Evolutionary conservation across 805 yeast genomes (phyloP).

Genomic region (Ogataea pini): DNA sequence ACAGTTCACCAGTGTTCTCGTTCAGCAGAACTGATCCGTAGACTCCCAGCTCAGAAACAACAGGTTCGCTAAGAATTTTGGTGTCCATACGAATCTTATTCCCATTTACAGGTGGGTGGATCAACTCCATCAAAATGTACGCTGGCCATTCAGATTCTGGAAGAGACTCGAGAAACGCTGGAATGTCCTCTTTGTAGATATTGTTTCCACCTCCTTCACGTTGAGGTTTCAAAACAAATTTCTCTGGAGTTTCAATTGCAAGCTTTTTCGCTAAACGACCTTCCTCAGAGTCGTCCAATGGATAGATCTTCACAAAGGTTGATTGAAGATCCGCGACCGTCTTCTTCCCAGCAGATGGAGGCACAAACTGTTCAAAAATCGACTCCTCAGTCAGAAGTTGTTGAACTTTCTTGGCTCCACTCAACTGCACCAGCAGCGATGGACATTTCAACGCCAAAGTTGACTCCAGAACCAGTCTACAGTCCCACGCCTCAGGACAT

Average conservation of each 20-base stretch:
- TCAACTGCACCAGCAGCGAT: conserved; percentile 78
- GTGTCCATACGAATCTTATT: conserved; percentile 75
- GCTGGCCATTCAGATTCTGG: conserved; percentile 82
- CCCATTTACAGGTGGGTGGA: conserved; percentile 67
- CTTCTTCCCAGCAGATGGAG: not conserved
- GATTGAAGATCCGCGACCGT: conserved; percentile 36
- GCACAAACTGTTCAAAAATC: conserved; percentile 49
- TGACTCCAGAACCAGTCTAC: conserved; percentile 70
- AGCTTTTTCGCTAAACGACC: conserved; percentile 65
- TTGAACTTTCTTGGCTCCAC: conserved; percentile 94
- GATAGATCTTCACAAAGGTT: conserved; percentile 86
- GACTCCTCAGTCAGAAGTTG: conserved; percentile 70
- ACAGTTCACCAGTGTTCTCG: conserved; percentile 54
- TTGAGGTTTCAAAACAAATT: conserved; percentile 91
- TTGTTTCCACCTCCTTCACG: conserved; percentile 99
- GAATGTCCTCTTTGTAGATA: conserved; percentile 84
- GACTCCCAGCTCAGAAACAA: conserved; percentile 88
- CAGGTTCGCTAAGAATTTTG: conserved; percentile 63
- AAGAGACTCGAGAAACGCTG: conserved; percentile 59
- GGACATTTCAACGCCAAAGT: conserved; percentile 90
- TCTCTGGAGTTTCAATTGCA: conserved; percentile 67
- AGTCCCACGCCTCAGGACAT: conserved; percentile 69
- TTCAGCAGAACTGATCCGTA: conserved; percentile 84
- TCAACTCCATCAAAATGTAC: conserved; percentile 91
- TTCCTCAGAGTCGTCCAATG: conserved; percentile 68